A percentile compares a stretch with the other conserved stretches of the same genome.
phyloP scores from a whole-genome alignment of 2,329 filamentous ascomycete genomes.

The Thyridium curvatum region DNA sequence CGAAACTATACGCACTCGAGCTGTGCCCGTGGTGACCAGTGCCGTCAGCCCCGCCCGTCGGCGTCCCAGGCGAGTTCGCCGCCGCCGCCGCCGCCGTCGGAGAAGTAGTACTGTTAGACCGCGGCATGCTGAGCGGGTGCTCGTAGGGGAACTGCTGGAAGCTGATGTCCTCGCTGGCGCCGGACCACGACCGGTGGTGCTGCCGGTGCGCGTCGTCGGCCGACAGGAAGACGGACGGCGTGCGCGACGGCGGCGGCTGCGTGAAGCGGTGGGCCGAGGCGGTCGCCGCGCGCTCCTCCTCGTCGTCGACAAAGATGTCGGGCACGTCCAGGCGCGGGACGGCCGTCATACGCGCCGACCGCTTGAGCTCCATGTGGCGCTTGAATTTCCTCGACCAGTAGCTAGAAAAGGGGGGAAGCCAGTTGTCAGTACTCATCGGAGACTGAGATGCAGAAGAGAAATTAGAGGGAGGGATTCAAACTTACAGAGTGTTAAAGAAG shows the following conservation, averaged over 20 bases:
- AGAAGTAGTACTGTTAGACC: slow-evolving; percentile 12
- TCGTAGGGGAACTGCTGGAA: slow-evolving; percentile 33
- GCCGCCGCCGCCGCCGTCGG: slow-evolving; percentile 16
- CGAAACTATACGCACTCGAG: slow-evolving; percentile 52
- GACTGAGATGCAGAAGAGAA: no score
- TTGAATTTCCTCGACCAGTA: slow-evolving; percentile 84
- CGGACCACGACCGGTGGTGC: slow-evolving; percentile 35
- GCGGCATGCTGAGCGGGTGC: slow-evolving; percentile 50
- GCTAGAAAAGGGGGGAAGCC: slow-evolving; percentile 23
- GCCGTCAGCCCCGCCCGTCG: slow-evolving; percentile 18
- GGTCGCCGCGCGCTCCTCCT: slow-evolving; percentile 39
- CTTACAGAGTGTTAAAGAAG: slow-evolving; percentile 87
- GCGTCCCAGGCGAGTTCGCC: slow-evolving; percentile 1
- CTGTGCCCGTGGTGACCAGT: slow-evolving; percentile 29
- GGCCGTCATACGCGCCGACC: slow-evolving; percentile 67
- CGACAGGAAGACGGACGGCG: slow-evolving; percentile 24
- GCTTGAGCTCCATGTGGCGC: slow-evolving; percentile 65
- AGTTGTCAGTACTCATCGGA: slow-evolving; percentile 11
- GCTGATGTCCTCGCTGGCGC: slow-evolving; percentile 33
- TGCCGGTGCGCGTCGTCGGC: slow-evolving; percentile 23
- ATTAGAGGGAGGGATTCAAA: slow-evolving; percentile 6
- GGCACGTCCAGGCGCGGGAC: slow-evolving; percentile 79
- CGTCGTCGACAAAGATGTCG: slow-evolving; percentile 84
- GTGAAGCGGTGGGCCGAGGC: slow-evolving; percentile 4
- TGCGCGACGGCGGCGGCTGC: not conserved